phyloP scores from a whole-genome alignment of 805 yeast genomes.

The Pichia manshurica region DNA sequence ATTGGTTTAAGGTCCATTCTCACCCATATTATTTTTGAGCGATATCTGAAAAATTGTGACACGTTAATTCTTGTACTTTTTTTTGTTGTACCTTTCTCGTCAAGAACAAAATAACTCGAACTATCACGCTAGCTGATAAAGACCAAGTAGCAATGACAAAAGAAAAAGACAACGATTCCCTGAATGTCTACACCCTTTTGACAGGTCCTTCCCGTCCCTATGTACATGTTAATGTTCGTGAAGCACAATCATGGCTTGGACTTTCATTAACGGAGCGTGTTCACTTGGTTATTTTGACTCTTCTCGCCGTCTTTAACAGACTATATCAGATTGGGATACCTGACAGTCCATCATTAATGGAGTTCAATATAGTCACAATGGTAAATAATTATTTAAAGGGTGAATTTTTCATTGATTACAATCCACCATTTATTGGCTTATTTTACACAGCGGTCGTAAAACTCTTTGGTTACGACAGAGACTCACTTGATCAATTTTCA shows the following conservation, averaged over 20 bases:
- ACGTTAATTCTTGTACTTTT: too few relatives aligned
- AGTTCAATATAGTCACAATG: slow-evolving; percentile 48
- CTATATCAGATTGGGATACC: slow-evolving; percentile 57
- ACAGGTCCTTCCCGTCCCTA: slow-evolving; percentile 13
- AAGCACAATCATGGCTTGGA: not conserved
- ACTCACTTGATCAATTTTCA: slow-evolving; percentile 23
- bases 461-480: slow-evolving; percentile 44
- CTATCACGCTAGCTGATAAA: too few relatives aligned
- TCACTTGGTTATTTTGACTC: slow-evolving; percentile 14
- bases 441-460: slow-evolving; percentile 56
- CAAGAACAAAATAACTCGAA: too few relatives aligned
- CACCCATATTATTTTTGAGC: too few relatives aligned
- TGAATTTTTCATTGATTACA: slow-evolving; percentile 63
- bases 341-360: slow-evolving; percentile 80
- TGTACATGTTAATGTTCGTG: slow-evolving; percentile 1
- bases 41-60: too few relatives aligned
- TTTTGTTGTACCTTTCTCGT: too few relatives aligned
- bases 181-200: too few relatives aligned
- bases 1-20: too few relatives aligned
- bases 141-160: too few relatives aligned
- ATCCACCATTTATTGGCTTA: slow-evolving; percentile 78
- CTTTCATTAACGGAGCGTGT: slow-evolving; percentile 11
- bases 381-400: slow-evolving; percentile 68
- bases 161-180: too few relatives aligned
- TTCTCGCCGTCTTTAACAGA: slow-evolving; percentile 50